phyloP scores from a whole-genome alignment of 768 basidiomycete species.

The Lactifluus piperatus region DNA sequence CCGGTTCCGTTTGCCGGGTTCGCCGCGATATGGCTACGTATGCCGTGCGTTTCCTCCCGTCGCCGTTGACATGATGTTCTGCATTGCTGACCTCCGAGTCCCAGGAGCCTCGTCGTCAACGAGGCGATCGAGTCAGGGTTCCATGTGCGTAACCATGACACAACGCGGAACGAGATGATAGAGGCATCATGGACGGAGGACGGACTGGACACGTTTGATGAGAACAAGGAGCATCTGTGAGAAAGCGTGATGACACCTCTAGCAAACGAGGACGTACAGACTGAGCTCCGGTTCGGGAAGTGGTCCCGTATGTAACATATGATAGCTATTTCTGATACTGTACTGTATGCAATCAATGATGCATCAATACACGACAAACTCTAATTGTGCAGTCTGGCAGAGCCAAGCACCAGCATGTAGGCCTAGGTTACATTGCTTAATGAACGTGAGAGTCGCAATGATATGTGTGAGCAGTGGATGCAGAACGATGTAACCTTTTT shows the following conservation, averaged over 20 bases:
- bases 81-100: not conserved
- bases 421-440: too few relatives aligned
- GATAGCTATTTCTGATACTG: too few relatives aligned
- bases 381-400: too few relatives aligned
- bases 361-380: too few relatives aligned
- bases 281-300: not conserved
- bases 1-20: conserved; percentile 54
- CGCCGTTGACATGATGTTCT: not conserved
- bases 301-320: too few relatives aligned
- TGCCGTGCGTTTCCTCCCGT: conserved; percentile 33
- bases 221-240: conserved; percentile 16
- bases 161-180: conserved; percentile 26
- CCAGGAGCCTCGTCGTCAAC: conserved; percentile 44
- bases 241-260: not conserved
- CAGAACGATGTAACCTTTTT: too few relatives aligned
- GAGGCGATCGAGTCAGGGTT: conserved; percentile 43
- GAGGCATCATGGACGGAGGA: not conserved
- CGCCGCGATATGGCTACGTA: conserved; percentile 48
- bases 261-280: not conserved
- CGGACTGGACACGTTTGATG: not conserved
- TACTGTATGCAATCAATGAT: too few relatives aligned
- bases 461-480: too few relatives aligned
- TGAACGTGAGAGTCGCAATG: too few relatives aligned
- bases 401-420: too few relatives aligned
- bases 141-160: conserved; percentile 40